Evolutionary conservation across 345 rosid species (phyloP), one percentile per base, ranked within the genome.

Genomic region (Litchi chinensis): DNA sequence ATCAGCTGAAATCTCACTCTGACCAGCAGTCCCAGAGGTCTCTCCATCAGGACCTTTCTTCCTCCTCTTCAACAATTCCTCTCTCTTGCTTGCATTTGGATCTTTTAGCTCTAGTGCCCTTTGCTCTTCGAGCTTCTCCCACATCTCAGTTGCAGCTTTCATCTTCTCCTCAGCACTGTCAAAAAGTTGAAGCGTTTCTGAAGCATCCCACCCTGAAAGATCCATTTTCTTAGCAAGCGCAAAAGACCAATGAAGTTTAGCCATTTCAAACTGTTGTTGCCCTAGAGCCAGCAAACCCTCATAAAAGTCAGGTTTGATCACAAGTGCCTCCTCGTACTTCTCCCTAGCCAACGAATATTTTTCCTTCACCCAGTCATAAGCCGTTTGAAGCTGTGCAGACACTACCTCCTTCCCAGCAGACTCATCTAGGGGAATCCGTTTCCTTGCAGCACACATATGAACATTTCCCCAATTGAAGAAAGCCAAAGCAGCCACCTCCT

Each of bases 401-500:
- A 91, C 91, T 50, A 77, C 83, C 62, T 94, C 92, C 76, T 92
- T 90, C 13, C 86, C 95, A 3, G 94, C 90, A 13, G 97, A 87
- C 82, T 96, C 98, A 4, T 96, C 98, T 66, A 95, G 86, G 18
- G 99, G 99, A 82, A 93, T 93, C 43, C 94, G 90, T 85, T 95
- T 95, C 72, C 99, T 92, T 46, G 99, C 99, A 8, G 99, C 97
- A 77, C 99, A 95, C 98, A 95, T 93, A 78, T 95, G 97, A 70
- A 92, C 98, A 75, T 96, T 96, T 44, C 99, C 99, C 99, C 99
- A 96, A 71, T 96, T 96, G 84, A 96, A 96, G 89, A 89, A 92
- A 65, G 99, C 98, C 73, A 95, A 81, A 12, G 99, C 97, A 77
- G 98, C 97, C 54, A 96, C 99, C 87, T 96, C 99, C 83, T 96